Percentiles rank a stretch among this genome's conserved stretches.
Evolutionary conservation across 108 stramenopile species (phyloP).

Genomic region (Stephanodiscus triporus): DNA sequence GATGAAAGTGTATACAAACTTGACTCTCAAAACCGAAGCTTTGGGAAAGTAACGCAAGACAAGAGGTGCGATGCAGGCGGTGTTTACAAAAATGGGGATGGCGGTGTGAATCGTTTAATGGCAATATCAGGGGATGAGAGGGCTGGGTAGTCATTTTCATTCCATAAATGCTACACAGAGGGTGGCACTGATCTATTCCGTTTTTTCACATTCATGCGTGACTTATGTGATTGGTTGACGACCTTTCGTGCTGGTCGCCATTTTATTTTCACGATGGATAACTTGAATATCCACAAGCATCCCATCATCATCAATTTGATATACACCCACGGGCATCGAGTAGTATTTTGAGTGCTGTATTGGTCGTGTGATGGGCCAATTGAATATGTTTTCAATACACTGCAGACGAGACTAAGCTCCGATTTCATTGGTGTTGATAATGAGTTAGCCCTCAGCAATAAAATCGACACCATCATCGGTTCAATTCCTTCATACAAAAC

Average conservation of each 20-base stretch:
- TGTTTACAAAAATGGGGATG: neutral
- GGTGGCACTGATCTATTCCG: neutral
- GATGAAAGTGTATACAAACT: neutral
- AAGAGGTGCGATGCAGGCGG: neutral
- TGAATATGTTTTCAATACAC: slow-evolving; percentile 27
- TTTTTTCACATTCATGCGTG: neutral
- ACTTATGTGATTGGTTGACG: neutral
- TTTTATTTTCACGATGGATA: slow-evolving; percentile 24
- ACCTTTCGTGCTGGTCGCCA: neutral
- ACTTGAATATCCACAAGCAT: slow-evolving; percentile 15
- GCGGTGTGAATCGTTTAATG: neutral
- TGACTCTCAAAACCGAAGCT: neutral
- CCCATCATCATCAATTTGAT: neutral
- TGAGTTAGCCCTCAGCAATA: neutral
- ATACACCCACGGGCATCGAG: neutral
- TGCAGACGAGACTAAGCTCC: neutral
- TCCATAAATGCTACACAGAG: neutral
- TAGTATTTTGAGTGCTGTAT: slow-evolving; percentile 13
- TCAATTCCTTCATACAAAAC: neutral
- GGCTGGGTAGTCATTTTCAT: neutral
- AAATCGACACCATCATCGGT: neutral
- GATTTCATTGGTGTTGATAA: neutral
- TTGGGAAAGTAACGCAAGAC: neutral
- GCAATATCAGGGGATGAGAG: neutral
- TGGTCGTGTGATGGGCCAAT: too few species aligned